Percentiles rank a stretch among this genome's conserved stretches.
These are phyloP conservation scores for Irpex rosettiformis DNA, from an alignment of 1,284 basidiomycete genomes.

Conservation along the genomic window DNA sequence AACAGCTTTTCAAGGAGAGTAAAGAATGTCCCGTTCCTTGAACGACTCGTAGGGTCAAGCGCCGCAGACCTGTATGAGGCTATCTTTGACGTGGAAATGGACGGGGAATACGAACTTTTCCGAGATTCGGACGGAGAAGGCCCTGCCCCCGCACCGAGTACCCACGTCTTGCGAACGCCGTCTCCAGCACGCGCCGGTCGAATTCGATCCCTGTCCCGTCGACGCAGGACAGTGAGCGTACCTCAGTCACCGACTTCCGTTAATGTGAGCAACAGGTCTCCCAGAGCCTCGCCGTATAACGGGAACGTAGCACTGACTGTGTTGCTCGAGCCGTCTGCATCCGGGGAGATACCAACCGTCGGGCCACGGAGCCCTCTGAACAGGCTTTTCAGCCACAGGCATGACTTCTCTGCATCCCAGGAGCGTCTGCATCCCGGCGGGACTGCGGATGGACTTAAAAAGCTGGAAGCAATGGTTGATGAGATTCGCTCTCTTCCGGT, in stretches of 20 bases:
- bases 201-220: conserved; percentile 12
- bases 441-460: conserved; percentile 30
- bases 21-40: conserved; percentile 68
- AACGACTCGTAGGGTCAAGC: conserved; percentile 65
- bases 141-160: conserved; percentile 25
- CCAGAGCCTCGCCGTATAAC: conserved; percentile 23
- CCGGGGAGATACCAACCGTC: conserved; percentile 29
- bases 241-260: conserved; percentile 11
- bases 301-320: conserved; percentile 23
- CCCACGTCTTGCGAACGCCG: conserved; percentile 37
- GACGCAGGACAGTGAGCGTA: conserved; percentile 7
- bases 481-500: conserved; percentile 61
- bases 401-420: conserved; percentile 18
- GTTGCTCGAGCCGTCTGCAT: conserved; percentile 21
- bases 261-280: conserved; percentile 12
- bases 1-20: conserved; percentile 64
- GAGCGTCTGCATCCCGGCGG: conserved; percentile 3
- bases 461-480: conserved; percentile 59
- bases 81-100: conserved; percentile 68
- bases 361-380: conserved; percentile 49
- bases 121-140: conserved; percentile 48
- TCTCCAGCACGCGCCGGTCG: conserved; percentile 12
- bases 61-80: conserved; percentile 67
- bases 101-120: conserved; percentile 38
- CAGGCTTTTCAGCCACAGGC: conserved; percentile 38